Evolutionary conservation across 23 red algal species (phyloP).

Genomic region (Chondrus crispus): DNA sequence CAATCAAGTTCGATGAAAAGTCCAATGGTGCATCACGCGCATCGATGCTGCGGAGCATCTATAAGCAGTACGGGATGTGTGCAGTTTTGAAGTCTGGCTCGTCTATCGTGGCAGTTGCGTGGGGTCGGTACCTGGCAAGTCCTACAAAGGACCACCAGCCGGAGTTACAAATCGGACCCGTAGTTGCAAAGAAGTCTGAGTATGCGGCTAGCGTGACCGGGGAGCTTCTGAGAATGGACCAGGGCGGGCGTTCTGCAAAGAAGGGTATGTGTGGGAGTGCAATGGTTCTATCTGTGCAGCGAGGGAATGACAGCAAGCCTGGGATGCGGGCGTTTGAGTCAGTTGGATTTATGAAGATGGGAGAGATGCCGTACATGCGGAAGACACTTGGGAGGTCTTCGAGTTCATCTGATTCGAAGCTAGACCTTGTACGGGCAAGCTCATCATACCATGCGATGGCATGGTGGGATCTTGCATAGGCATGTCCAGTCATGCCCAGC

Average conservation of each 20-base stretch:
- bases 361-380: not conserved
- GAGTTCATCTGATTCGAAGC: not conserved
- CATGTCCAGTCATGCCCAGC: no score
- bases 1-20: not conserved
- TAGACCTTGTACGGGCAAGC: not conserved
- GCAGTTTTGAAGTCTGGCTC: not conserved
- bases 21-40: not conserved
- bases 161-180: not conserved
- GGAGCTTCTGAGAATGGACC: not conserved
- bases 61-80: not conserved
- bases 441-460: not conserved
- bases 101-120: not conserved
- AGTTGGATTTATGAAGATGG: not conserved
- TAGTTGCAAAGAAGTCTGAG: not conserved
- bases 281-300: not conserved
- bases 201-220: not conserved
- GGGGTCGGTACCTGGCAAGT: not conserved
- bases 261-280: not conserved
- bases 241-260: not conserved
- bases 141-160: not conserved
- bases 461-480: not conserved
- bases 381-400: not conserved
- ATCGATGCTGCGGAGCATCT: not conserved
- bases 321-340: not conserved
- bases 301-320: not conserved